A percentile compares a stretch with the other conserved stretches of the same genome.
Evolutionary conservation across 1,284 basidiomycete species (phyloP).

Genomic region (Pisolithus thermaeus): DNA sequence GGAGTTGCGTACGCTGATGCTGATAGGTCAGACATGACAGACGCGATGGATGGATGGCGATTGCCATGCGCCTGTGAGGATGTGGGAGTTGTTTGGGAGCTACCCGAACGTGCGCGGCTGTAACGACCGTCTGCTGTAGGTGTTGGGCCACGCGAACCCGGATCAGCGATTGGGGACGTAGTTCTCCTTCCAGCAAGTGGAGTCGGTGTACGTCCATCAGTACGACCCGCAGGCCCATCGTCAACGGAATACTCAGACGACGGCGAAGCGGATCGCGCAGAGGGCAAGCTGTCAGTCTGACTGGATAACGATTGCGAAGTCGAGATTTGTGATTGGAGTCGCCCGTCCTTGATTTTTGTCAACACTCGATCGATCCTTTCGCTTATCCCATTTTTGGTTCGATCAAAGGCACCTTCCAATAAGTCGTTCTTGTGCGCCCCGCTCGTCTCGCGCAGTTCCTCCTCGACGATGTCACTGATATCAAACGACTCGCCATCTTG

Average conservation of each 20-base stretch:
- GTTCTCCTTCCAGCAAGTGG: conserved; percentile 19
- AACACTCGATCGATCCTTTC: conserved; percentile 77
- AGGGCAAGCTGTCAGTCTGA: conserved; percentile 21
- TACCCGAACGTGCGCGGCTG: conserved; percentile 31
- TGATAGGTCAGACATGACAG: conserved; percentile 54
- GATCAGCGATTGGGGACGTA: conserved; percentile 19
- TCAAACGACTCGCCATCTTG: conserved; percentile 86
- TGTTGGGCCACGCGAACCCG: conserved; percentile 28
- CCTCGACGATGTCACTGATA: conserved; percentile 87
- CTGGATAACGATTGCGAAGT: conserved; percentile 9
- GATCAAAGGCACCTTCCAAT: conserved; percentile 58
- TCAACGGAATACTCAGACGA: conserved; percentile 58
- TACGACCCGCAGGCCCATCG: conserved; percentile 21
- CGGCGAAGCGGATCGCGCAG: conserved; percentile 34
- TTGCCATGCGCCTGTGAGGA: conserved; percentile 21
- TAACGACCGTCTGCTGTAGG: conserved; percentile 19
- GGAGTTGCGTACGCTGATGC: conserved; percentile 50
- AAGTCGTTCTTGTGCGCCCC: conserved; percentile 49
- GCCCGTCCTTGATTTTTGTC: conserved; percentile 61
- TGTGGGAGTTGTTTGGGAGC: conserved; percentile 32
- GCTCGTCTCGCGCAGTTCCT: conserved; percentile 62
- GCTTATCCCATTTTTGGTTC: conserved; percentile 51
- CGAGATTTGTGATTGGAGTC: conserved; percentile 22
- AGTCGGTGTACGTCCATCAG: conserved; percentile 25
- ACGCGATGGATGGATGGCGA: conserved; percentile 58